phyloP scores from a whole-genome alignment of 2,329 filamentous ascomycete genomes.

The Pseudonectria buxi region DNA sequence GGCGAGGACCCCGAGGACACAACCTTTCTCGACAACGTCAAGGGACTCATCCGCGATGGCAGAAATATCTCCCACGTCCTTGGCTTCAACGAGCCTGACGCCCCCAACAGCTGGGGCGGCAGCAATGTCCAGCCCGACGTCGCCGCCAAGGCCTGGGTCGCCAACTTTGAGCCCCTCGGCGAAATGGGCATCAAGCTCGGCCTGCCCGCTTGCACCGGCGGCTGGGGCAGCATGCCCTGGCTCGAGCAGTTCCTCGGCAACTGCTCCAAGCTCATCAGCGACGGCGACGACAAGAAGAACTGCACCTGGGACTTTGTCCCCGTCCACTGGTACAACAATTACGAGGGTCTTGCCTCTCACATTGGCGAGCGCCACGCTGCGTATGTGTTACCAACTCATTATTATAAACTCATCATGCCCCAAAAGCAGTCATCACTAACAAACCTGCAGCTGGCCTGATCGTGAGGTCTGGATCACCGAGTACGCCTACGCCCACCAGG shows the following conservation, averaged over 20 bases:
- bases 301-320: conserved; percentile 59
- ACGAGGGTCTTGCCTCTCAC: conserved; percentile 60
- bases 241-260: conserved; percentile 56
- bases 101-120: conserved; percentile 48
- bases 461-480: conserved; percentile 72
- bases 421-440: neutral
- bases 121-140: conserved; percentile 50
- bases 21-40: conserved; percentile 55
- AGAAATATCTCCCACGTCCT: conserved; percentile 61
- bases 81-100: conserved; percentile 77
- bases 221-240: conserved; percentile 56
- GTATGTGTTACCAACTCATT: conserved; percentile 22
- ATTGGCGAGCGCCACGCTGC: conserved; percentile 44
- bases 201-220: conserved; percentile 63
- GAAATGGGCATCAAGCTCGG: conserved; percentile 60
- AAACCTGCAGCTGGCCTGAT: conserved; percentile 45
- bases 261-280: conserved; percentile 53
- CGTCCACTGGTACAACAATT: conserved; percentile 64
- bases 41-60: conserved; percentile 41
- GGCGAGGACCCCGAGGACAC: conserved; percentile 42
- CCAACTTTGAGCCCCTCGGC: conserved; percentile 63
- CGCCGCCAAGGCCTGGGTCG: conserved; percentile 64
- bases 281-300: conserved; percentile 32
- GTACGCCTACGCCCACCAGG: conserved; percentile 56
- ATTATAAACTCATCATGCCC: neutral